phyloP scores from a whole-genome alignment of 768 basidiomycete species.

The Lactifluus piperatus region DNA sequence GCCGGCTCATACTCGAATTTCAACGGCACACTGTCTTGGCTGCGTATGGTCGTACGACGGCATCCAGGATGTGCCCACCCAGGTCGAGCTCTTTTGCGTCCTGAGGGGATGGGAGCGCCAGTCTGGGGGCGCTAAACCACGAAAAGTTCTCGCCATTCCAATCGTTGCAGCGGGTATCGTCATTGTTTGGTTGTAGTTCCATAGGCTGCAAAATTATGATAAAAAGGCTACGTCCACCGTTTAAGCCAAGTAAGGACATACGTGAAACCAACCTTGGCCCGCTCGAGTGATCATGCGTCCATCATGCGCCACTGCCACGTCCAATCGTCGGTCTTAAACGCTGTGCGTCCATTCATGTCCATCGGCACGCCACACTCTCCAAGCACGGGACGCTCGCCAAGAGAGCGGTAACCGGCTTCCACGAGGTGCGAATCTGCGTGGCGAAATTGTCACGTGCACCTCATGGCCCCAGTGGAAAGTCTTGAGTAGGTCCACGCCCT shows the following conservation, averaged over 20 bases:
- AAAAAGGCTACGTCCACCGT: background rate
- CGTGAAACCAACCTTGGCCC: constrained; percentile 76
- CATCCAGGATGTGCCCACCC: constrained; percentile 67
- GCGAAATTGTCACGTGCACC: constrained; percentile 73
- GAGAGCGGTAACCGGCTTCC: constrained; percentile 50
- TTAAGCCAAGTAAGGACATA: constrained; percentile 32
- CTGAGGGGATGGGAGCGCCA: constrained; percentile 45
- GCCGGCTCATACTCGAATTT: constrained; percentile 71
- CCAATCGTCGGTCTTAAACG: constrained; percentile 67
- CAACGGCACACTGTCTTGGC: constrained; percentile 80
- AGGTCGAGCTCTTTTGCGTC: constrained; percentile 66
- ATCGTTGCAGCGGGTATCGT: constrained; percentile 67
- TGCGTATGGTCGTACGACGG: constrained; percentile 85
- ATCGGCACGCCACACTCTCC: constrained; percentile 95
- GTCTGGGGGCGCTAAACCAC: constrained; percentile 62
- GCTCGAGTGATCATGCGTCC: constrained; percentile 90
- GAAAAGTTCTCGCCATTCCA: constrained; percentile 99
- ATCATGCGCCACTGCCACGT: constrained; percentile 85
- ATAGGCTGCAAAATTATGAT: constrained; percentile 47
- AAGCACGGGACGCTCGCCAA: constrained; percentile 78
- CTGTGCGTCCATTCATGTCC: constrained; percentile 67
- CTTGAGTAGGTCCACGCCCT: constrained; percentile 81
- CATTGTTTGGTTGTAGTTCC: constrained; percentile 90
- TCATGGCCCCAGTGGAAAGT: constrained; percentile 84
- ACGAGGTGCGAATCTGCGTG: constrained; percentile 77